Base-by-base conservation (phyloP, 2,329 filamentous ascomycete genomes). In the Dryadomyces sulphureus region DNA sequence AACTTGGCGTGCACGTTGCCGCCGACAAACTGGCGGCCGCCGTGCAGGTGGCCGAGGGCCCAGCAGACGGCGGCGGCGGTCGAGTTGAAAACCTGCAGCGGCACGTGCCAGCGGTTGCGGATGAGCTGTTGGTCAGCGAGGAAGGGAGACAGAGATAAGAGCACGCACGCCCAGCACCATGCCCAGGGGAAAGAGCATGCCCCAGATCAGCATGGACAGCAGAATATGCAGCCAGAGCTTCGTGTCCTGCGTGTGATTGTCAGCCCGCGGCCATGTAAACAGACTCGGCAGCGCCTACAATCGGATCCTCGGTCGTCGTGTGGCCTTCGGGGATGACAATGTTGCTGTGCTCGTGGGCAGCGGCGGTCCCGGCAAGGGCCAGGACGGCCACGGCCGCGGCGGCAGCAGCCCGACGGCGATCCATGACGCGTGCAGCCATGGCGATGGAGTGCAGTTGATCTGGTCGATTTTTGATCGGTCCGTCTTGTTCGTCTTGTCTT, bases 141-240 rank as follows among this genome's bases (percentile, higher is more conserved):
- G 30, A 19, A 7, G 42, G 9, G 25, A 20, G 22, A 35, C 5
- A 30, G 22, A 16, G 3, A 30, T 19, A 39, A 19, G 43, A 32
- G 22, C 2, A 66, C 81, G 56, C 76, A 92, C 85, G 49, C 90
- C 90, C 17, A 95, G 69, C 38, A 96, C 88, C 90, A 98, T 96
- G 55, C 92, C 92, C 16, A 86, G 72, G 11, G 92, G 92, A 58
- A 94, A 96, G 49, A 96, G 76, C 54, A 98, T 72, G 50, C 92
- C 92, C 69, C 93, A 96, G 48, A 88, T 79, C 48, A 92, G 59
- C 61, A 80, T 82, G 72, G 94, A 89, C 40, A 94, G 64, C 49
- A 94, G 72, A 57, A 98, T 96, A 65, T 98, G 92, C 54, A 82
- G 72, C 92, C 92, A 98, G 76, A 98, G 65, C 56, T 79, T 86